Evolutionary conservation across 768 basidiomycete genomes (phyloP).

Genomic region (Suillus subluteus): DNA sequence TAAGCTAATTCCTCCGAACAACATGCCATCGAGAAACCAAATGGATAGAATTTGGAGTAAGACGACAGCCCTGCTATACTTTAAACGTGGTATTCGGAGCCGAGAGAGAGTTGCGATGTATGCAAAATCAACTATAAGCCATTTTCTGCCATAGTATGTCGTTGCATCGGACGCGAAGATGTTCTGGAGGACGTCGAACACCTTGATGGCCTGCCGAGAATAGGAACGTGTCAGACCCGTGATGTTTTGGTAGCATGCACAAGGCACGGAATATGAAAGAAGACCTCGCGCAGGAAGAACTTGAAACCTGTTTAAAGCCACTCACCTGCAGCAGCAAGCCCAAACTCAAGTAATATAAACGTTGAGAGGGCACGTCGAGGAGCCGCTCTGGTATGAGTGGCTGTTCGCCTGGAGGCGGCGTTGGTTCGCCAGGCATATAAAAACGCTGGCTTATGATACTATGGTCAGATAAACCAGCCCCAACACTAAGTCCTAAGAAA

Average conservation of each 20-base stretch:
- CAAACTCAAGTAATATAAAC: slow-evolving; percentile 77
- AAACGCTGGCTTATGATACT: not conserved
- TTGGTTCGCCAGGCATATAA: slow-evolving; percentile 15
- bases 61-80: slow-evolving; percentile 65
- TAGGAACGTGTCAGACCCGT: not conserved
- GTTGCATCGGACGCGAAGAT: slow-evolving; percentile 49
- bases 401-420: slow-evolving; percentile 21
- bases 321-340: slow-evolving; percentile 77
- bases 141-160: slow-evolving; percentile 58
- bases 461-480: not conserved
- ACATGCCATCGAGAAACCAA: slow-evolving; percentile 66
- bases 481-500: slow-evolving; percentile 4
- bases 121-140: slow-evolving; percentile 70
- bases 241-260: not conserved
- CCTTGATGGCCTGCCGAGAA: slow-evolving; percentile 66
- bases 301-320: not conserved
- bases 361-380: slow-evolving; percentile 77
- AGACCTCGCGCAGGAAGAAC: not conserved
- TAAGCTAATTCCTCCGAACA: slow-evolving; percentile 74
- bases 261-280: not conserved
- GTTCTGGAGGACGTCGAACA: slow-evolving; percentile 66
- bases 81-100: slow-evolving; percentile 75
- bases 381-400: slow-evolving; percentile 76
- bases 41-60: slow-evolving; percentile 62
- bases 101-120: slow-evolving; percentile 60